Conservation (phyloP, 2,329 filamentous ascomycete species). For the Didymella segeticola region DNA sequence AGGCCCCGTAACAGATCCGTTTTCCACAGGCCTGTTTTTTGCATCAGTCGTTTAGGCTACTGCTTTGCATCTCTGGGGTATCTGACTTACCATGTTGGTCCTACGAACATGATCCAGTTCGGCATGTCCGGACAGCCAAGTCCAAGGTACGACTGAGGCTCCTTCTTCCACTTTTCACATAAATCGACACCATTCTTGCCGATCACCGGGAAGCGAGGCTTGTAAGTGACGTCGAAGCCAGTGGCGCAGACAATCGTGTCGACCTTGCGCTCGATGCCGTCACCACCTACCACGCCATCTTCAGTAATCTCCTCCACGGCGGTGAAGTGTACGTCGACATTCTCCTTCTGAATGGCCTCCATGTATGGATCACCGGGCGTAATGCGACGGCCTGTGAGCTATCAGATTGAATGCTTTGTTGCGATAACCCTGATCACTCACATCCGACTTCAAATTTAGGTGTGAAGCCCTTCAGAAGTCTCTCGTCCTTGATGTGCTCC, state of each 20-base stretch:
- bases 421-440: too few relatives aligned
- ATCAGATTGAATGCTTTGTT: neutral
- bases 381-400: conserved; percentile 46
- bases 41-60: conserved; percentile 13
- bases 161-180: conserved; percentile 50
- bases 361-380: conserved; percentile 61
- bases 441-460: conserved; percentile 56
- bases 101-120: conserved; percentile 53
- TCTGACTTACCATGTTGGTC: conserved; percentile 37
- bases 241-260: conserved; percentile 57
- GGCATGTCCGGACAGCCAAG: conserved; percentile 53
- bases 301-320: conserved; percentile 55
- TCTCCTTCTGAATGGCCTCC: conserved; percentile 57
- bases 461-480: conserved; percentile 57
- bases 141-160: conserved; percentile 52
- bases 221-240: conserved; percentile 55
- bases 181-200: conserved; percentile 51
- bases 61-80: too few relatives aligned
- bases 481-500: conserved; percentile 59
- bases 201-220: conserved; percentile 53
- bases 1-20: conserved; percentile 54
- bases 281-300: conserved; percentile 53
- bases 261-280: conserved; percentile 51
- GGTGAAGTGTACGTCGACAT: conserved; percentile 60
- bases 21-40: conserved; percentile 52